Evolutionary conservation across 441 rosid species (phyloP).

Genomic region (Omphalea diandra): DNA sequence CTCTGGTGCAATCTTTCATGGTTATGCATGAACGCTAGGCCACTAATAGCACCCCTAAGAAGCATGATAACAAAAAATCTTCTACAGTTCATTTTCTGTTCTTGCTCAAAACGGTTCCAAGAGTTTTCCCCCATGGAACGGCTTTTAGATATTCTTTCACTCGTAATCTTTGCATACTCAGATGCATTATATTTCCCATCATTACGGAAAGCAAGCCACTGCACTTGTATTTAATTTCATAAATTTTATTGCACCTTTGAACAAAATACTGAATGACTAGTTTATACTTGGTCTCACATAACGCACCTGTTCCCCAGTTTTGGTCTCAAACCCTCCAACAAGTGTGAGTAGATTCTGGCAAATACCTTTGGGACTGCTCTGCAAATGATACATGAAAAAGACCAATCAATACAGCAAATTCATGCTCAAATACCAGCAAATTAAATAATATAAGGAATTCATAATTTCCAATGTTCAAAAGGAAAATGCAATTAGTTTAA

Average conservation of each 20-base stretch:
- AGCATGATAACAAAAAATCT: constrained; percentile 58
- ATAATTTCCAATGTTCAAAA: not conserved
- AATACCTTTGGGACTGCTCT: constrained; percentile 58
- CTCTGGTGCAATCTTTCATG: constrained; percentile 94
- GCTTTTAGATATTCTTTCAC: constrained; percentile 54
- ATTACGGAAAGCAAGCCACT: constrained; percentile 95
- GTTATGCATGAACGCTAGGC: constrained; percentile 83
- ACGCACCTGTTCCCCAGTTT: constrained; percentile 86
- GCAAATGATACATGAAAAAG: constrained; percentile 26
- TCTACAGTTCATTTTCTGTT: constrained; percentile 49
- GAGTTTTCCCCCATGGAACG: constrained; percentile 34
- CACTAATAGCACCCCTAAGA: constrained; percentile 72
- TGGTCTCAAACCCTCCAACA: constrained; percentile 89
- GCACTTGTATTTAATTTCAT: constrained; percentile 28
- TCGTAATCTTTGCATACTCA: constrained; percentile 64
- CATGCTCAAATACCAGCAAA: constrained; percentile 10
- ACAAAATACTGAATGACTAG: constrained; percentile 19
- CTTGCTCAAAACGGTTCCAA: constrained; percentile 69
- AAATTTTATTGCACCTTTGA: constrained; percentile 20
- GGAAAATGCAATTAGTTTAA: not conserved
- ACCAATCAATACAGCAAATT: constrained; percentile 20
- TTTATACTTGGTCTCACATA: constrained; percentile 24
- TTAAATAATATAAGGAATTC: constrained; percentile 9
- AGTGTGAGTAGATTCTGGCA: constrained; percentile 67
- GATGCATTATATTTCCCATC: constrained; percentile 85